Base-by-base conservation (phyloP, 2,329 filamentous ascomycete species). In the Paecilomyces sp. region DNA sequence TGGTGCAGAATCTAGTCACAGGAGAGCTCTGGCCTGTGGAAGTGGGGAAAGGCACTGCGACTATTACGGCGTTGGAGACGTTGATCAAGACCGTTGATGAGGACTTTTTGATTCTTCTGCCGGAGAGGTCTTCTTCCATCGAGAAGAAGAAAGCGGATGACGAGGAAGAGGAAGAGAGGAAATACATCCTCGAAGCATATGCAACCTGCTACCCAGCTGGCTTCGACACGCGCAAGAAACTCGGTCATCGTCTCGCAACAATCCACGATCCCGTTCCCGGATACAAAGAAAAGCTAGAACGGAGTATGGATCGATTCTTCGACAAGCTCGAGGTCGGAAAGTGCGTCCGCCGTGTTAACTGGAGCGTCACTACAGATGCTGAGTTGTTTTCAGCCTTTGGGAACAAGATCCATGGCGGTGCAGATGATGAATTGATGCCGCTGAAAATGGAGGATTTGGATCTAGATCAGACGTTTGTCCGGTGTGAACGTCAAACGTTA, bases 401-500 rank as follows among this genome's bases (percentile, higher is more conserved):
- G 3, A 33, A 69, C 62, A 6, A 65, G n/a, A 47, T 71, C 34
- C 75, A 77, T 66, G 71, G 62, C 2, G 59, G 62, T 11, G 55
- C 67, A 50, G 63, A 63, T 22, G 64, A 70, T 41, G 63, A 65
- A 28, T 58, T 70, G 59, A 65, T 65, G 57, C 58, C 56, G 54
- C 62, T 71, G 41, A 58, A 60, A 54, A 61, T 70, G 1, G 74
- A 74, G n/a, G 73, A 75, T 13, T 63, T 81, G 51, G 71, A 83
- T 67, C 61, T 83, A 12, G 71, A 78, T 28, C 74, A 80, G 77
- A 80, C 79, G 0, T 71, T 76, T 47, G 58, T 88, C 24, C 75
- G 85, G 3, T 83, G 78, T 63, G 85, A 88, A 70, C 74, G 84
- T 33, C 85, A 88, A 74, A 85, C 83, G 0, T 69, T 88, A 34